phyloP scores from a whole-genome alignment of 2,329 filamentous ascomycete species.

The Gremmenia infestans region DNA sequence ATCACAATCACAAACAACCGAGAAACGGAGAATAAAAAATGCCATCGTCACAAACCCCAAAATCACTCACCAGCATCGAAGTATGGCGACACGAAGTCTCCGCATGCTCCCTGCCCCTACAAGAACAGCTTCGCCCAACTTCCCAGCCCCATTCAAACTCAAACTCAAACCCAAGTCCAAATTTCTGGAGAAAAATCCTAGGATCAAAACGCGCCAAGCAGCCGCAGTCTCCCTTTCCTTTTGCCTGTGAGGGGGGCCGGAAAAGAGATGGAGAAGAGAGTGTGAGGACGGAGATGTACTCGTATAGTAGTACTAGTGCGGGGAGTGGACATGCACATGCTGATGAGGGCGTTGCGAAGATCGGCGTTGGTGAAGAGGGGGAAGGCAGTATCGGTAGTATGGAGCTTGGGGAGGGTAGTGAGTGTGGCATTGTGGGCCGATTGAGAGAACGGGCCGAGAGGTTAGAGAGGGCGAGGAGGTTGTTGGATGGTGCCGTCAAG shows the following conservation, averaged over 20 bases:
- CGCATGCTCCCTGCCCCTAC: slow-evolving; percentile 21
- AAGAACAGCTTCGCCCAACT: not conserved
- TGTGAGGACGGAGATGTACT: slow-evolving; percentile 8
- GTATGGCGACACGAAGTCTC: slow-evolving; percentile 48
- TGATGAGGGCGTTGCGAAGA: not conserved
- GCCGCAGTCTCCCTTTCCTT: too few species aligned
- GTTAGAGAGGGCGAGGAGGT: slow-evolving; percentile 36
- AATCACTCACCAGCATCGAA: slow-evolving; percentile 36
- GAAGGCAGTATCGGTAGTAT: slow-evolving; percentile 6
- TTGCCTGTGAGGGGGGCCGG: too few species aligned
- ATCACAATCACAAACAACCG: not conserved
- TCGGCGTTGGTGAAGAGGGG: not conserved
- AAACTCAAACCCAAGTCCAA: too few species aligned
- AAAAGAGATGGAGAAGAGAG: not conserved
- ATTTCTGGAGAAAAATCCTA: slow-evolving; percentile 9
- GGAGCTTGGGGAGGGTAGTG: slow-evolving; percentile 19
- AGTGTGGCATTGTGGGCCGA: slow-evolving; percentile 21
- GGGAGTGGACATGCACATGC: not conserved
- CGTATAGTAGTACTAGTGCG: not conserved
- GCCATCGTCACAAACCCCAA: slow-evolving; percentile 27
- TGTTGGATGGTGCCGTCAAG: slow-evolving; percentile 22
- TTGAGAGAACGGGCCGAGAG: slow-evolving; percentile 37
- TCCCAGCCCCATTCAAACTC: too few species aligned
- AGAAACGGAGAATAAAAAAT: not conserved
- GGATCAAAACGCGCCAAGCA: not conserved